Percentiles rank a stretch among this genome's conserved stretches.
These are phyloP conservation scores for Suhomyces panamericanus DNA, from an alignment of 1,139 yeast species.

Conservation along the genomic window DNA sequence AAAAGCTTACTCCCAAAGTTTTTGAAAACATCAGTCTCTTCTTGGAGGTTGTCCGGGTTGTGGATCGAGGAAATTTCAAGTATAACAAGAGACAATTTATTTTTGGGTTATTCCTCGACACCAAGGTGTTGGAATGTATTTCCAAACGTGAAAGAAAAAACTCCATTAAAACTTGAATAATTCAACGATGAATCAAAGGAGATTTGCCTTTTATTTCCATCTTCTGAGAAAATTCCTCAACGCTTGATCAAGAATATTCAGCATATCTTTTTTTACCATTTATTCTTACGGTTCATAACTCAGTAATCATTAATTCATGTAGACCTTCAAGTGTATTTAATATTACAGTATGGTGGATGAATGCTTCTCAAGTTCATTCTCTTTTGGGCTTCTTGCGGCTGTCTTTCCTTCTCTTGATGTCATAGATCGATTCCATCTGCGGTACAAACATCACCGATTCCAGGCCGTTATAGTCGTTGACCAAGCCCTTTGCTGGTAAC, in stretches of 20 bases:
- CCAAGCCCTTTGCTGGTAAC: slow-evolving; percentile 17
- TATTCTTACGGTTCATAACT: neutral
- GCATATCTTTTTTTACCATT: too few species aligned
- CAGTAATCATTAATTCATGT: neutral
- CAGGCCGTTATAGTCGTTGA: slow-evolving; percentile 13
- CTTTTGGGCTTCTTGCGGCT: slow-evolving; percentile 3
- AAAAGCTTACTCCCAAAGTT: slow-evolving; percentile 51
- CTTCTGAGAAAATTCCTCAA: too few species aligned
- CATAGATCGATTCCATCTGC: slow-evolving; percentile 2
- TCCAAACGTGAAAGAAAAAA: slow-evolving; percentile 43
- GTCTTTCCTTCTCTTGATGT: neutral
- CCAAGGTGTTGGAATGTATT: slow-evolving; percentile 55
- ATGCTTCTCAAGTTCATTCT: neutral
- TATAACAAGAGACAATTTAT: slow-evolving; percentile 52
- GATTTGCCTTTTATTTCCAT: neutral
- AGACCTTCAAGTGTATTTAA: neutral
- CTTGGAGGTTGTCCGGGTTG: slow-evolving; percentile 56
- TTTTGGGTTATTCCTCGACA: slow-evolving; percentile 61
- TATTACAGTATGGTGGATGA: too few species aligned
- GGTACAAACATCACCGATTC: slow-evolving; percentile 14
- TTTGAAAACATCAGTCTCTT: slow-evolving; percentile 63
- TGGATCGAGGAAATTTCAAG: slow-evolving; percentile 69
- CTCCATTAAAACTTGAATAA: slow-evolving; percentile 1
- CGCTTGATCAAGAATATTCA: too few species aligned
- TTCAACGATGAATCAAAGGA: neutral